phyloP scores from a whole-genome alignment of 1,284 basidiomycete species.

The Ustilago esculenta region DNA sequence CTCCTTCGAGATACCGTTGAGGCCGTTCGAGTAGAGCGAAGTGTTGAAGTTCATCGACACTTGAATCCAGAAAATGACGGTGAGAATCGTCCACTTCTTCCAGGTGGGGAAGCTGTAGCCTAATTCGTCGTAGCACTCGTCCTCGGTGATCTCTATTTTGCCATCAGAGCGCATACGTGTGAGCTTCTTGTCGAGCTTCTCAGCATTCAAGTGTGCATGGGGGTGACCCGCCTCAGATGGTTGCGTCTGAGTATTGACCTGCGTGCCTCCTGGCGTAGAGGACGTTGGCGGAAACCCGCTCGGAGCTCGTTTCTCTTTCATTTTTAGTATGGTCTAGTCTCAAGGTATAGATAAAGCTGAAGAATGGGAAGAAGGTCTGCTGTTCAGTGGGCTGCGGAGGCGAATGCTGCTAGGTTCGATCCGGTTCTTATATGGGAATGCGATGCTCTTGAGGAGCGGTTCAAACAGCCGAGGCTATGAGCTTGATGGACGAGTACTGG shows the following conservation, averaged over 20 bases:
- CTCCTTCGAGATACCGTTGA: constrained; percentile 57
- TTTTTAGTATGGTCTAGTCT: too few relatives aligned
- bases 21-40: constrained; percentile 66
- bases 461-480: neutral
- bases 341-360: too few relatives aligned
- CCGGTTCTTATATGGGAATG: too few relatives aligned
- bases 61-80: constrained; percentile 68
- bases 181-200: constrained; percentile 41
- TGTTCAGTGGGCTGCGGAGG: too few relatives aligned
- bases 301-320: constrained; percentile 22
- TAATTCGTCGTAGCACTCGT: constrained; percentile 45
- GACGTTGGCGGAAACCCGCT: constrained; percentile 12
- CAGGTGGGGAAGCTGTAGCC: constrained; percentile 59
- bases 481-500: neutral
- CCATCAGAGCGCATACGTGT: constrained; percentile 39
- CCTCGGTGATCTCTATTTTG: constrained; percentile 46
- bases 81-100: constrained; percentile 68
- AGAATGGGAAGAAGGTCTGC: too few relatives aligned
- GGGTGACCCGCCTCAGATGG: constrained; percentile 17
- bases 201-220: constrained; percentile 38
- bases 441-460: too few relatives aligned
- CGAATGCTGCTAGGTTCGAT: too few relatives aligned
- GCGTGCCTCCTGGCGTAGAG: constrained; percentile 15
- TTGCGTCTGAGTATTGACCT: constrained; percentile 11
- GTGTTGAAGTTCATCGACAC: constrained; percentile 68